Percentiles rank a stretch among this genome's conserved stretches.
phyloP scores from a whole-genome alignment of 2,329 filamentous ascomycete species.

The Hymenoscyphus salicellus region DNA sequence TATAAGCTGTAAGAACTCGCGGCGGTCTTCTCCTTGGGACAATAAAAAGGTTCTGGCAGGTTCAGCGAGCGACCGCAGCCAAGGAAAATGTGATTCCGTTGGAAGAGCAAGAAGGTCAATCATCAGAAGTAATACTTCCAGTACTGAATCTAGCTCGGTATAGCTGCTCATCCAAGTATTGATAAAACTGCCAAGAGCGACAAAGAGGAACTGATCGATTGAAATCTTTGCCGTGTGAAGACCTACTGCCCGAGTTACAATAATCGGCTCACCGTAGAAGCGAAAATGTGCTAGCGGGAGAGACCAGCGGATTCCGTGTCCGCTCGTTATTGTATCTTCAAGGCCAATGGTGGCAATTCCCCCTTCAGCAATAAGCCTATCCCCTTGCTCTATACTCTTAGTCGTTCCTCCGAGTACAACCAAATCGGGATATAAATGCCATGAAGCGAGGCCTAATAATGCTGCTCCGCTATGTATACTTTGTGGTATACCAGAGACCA shows the following conservation, averaged over 20 bases:
- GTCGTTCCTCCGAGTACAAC: background rate
- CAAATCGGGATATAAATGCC: constrained; percentile 27
- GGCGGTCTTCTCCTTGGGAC: too few species aligned
- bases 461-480: constrained; percentile 5
- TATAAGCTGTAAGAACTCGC: too few species aligned
- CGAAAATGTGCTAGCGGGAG: constrained; percentile 3
- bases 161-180: too few species aligned
- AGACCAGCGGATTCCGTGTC: constrained; percentile 13
- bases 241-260: background rate
- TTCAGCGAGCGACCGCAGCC: too few species aligned
- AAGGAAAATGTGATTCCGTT: too few species aligned
- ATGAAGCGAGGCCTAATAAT: constrained; percentile 19
- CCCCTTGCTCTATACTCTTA: constrained; percentile 20
- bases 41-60: too few species aligned
- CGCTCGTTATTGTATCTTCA: background rate
- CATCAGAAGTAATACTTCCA: too few species aligned
- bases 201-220: background rate
- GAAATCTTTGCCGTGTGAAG: background rate
- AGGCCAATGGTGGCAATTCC: constrained; percentile 23
- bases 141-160: too few species aligned
- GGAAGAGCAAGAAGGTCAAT: too few species aligned
- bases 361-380: constrained; percentile 16
- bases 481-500: constrained; percentile 24
- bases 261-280: constrained; percentile 16
- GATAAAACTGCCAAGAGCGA: background rate